Base-by-base conservation (phyloP, 75 land plant genomes). In the Azolla pinnata region DNA sequence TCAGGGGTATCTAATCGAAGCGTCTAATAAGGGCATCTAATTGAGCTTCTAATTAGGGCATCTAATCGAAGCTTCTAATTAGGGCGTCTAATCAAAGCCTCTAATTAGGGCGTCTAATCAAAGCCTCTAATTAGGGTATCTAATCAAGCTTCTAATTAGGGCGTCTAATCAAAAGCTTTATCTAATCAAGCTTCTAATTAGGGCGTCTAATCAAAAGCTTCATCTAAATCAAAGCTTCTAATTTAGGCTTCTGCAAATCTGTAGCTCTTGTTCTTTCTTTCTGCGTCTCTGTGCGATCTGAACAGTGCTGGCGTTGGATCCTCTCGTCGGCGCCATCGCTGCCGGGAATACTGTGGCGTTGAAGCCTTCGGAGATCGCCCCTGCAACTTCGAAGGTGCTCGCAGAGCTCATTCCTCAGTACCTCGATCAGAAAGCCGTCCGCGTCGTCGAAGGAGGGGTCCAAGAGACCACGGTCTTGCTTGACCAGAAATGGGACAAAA, bases 401-500 rank as follows among this genome's bases (percentile, higher is more conserved):
- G 73, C 74, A 27, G 57, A 50, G 8, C 47, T 60, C 24, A 31
- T 87, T 10, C 78, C 84, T 1, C 33, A 10, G 29, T 89, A 86
- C 61, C 19, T 86, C 57, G 96, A 89, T 60, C 46, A 28, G 1
- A 54, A 51, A 26, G 82, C 78, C 17, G 54, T 92, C 16, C 86
- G 72, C 44, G 86, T 88, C 7, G 65, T 88, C 21, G 62, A 75
- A 56, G 97, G 96, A 5, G 95, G 73, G 0, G 31, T 69, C 1
- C 30, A 27, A 0, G 82, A 78, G 44, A 71, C 72, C 12, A 63
- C 82, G 27, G 42, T 49, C 3, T 68, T 91, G 16, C 65, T 90
- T 33, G 71, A 76, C 24, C 67, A 66, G 0, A 87, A 75, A 61
- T 90, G 97, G 96, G 91, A 89, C 62, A 83, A 86, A 46, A 91